phyloP scores from a whole-genome alignment of 371 early-diverging fungal genomes.

The Batrachochytrium dendrobatidis region DNA sequence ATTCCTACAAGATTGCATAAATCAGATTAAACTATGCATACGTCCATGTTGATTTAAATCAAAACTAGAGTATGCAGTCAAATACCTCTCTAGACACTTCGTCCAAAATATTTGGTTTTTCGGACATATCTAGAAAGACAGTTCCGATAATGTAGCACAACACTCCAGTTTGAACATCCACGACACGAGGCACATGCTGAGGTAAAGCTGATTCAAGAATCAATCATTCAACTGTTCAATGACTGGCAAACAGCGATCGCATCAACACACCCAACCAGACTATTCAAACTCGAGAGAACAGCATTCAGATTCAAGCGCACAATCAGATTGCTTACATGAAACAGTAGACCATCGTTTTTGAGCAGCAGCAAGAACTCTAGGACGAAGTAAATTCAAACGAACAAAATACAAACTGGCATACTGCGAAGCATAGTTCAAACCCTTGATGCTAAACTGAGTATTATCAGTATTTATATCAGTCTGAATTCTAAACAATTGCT shows the following conservation, averaged over 20 bases:
- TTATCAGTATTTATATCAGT: too few species aligned
- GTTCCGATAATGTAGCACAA: constrained; percentile 77
- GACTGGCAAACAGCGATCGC: neutral
- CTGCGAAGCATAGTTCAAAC: constrained; percentile 63
- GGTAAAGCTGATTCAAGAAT: constrained; percentile 12
- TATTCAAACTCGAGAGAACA: too few species aligned
- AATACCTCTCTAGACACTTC: constrained; percentile 70
- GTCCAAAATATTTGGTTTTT: constrained; percentile 82
- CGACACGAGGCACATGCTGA: constrained; percentile 50
- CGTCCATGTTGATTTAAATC: neutral
- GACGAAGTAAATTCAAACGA: constrained; percentile 59
- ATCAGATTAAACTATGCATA: too few species aligned
- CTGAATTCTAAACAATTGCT: too few species aligned
- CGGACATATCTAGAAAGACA: constrained; percentile 70
- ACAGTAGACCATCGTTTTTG: constrained; percentile 42
- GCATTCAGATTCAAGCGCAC: too few species aligned
- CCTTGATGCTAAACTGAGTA: constrained; percentile 40
- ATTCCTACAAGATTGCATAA: constrained; percentile 41
- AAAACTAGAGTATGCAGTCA: neutral
- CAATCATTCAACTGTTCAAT: neutral
- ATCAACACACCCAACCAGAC: too few species aligned
- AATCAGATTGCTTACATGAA: neutral
- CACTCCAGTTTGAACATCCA: constrained; percentile 57
- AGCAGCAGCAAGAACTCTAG: constrained; percentile 44
- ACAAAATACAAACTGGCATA: constrained; percentile 79